phyloP scores from a whole-genome alignment of 108 stramenopile species.

The Cyclotella baltica region DNA sequence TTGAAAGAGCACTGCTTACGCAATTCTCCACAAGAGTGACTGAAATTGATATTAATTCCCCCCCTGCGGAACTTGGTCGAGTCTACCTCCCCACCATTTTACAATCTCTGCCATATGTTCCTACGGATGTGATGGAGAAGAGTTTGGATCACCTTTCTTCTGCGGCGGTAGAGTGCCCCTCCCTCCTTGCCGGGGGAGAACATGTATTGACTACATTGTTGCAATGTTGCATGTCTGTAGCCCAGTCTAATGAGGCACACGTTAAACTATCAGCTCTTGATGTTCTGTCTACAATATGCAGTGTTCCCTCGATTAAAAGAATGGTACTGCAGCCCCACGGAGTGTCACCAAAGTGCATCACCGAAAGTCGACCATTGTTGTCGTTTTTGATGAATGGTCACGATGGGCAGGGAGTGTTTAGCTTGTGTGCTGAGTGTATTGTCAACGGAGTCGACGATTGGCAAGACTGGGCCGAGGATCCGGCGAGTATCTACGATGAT shows the following conservation, averaged over 20 bases:
- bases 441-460: slow-evolving; percentile 54
- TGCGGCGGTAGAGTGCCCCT: slow-evolving; percentile 53
- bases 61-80: neutral
- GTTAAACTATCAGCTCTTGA: slow-evolving; percentile 58
- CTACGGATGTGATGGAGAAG: slow-evolving; percentile 12
- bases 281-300: slow-evolving; percentile 55
- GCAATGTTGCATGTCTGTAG: slow-evolving; percentile 54
- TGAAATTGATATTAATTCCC: neutral
- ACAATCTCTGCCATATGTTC: neutral
- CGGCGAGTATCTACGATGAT: slow-evolving; percentile 55
- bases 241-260: slow-evolving; percentile 13
- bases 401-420: slow-evolving; percentile 34
- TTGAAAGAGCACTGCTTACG: slow-evolving; percentile 2
- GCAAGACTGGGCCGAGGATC: slow-evolving; percentile 59
- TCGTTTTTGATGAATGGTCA: slow-evolving; percentile 48
- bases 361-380: slow-evolving; percentile 26
- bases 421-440: slow-evolving; percentile 40
- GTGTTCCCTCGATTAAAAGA: slow-evolving; percentile 62
- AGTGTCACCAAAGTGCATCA: slow-evolving; percentile 5
- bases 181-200: slow-evolving; percentile 60
- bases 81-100: neutral
- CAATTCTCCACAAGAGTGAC: neutral
- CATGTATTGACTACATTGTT: slow-evolving; percentile 43
- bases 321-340: slow-evolving; percentile 15
- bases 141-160: slow-evolving; percentile 40